Percentiles rank a stretch among this genome's conserved stretches.
Conservation (phyloP, 208 protist genomes). For the Trypanosoma platydactyli region DNA sequence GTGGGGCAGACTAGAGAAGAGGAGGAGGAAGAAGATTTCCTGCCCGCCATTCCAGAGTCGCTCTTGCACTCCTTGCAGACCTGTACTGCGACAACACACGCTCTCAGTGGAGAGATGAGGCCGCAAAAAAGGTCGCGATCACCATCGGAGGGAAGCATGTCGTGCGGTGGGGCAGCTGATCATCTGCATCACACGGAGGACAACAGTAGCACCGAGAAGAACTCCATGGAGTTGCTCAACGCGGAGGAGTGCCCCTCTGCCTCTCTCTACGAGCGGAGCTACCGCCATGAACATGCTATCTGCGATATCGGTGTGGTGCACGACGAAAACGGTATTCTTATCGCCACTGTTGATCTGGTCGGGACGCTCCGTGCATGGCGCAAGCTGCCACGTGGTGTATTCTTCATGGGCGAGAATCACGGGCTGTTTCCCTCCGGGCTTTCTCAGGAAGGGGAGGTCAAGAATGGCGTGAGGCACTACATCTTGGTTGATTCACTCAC, state of each 20-base stretch:
- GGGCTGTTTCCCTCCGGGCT: constrained; percentile 34
- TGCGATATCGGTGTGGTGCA: constrained; percentile 46
- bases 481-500: constrained; percentile 15
- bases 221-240: constrained; percentile 12
- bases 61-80: neutral
- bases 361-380: constrained; percentile 67
- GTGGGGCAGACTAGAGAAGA: constrained; percentile 8
- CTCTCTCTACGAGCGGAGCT: constrained; percentile 66
- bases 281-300: constrained; percentile 37
- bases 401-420: constrained; percentile 58
- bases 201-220: neutral
- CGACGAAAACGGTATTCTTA: constrained; percentile 53
- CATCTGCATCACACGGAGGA: neutral
- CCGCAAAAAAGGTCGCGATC: constrained; percentile 17
- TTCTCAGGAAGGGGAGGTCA: neutral
- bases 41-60: constrained; percentile 43
- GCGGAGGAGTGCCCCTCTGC: constrained; percentile 40
- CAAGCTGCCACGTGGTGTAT: constrained; percentile 66
- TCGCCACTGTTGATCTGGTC: constrained; percentile 47
- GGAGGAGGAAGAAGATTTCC: constrained; percentile 66
- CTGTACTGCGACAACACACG: neutral
- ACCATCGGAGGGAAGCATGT: neutral
- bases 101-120: neutral
- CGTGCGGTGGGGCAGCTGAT: neutral
- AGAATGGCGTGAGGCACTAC: constrained; percentile 4